Percentiles rank a stretch among this genome's conserved stretches.
These are phyloP conservation scores for Dryas octopetala DNA, from an alignment of 306 rosid genomes.

Conservation along the genomic window DNA sequence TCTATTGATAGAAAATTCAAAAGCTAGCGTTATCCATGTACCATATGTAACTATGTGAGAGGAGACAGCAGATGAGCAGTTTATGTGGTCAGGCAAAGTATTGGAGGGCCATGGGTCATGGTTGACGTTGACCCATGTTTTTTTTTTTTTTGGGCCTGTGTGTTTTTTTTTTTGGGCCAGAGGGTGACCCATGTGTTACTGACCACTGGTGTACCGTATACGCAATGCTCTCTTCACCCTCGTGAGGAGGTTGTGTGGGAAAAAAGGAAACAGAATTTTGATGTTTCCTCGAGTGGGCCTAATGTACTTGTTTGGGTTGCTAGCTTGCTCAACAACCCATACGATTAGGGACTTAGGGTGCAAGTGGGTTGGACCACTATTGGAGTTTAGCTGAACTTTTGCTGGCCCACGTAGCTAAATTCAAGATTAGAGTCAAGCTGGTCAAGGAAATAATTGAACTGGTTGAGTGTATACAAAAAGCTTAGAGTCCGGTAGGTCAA, in stretches of 20 bases:
- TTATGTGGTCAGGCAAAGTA: not conserved
- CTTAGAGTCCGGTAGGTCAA: no score
- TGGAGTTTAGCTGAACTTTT: no score
- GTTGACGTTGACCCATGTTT: no score
- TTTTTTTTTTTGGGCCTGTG: not conserved
- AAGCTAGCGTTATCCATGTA: not conserved
- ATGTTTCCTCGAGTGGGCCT: not conserved
- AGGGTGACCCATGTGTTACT: not conserved
- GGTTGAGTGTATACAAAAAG: no score
- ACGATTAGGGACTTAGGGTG: not conserved
- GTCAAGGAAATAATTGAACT: no score
- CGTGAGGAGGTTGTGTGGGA: not conserved
- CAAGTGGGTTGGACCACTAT: not conserved
- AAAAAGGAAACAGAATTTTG: no score
- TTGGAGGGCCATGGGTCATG: no score
- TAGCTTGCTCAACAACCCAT: no score
- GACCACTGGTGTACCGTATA: not conserved
- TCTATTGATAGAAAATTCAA: not conserved
- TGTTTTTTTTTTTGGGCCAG: not conserved
- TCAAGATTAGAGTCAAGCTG: no score
- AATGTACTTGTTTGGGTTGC: not conserved
- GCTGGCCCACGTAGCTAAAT: no score
- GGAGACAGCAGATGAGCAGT: not conserved
- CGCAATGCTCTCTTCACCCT: not conserved
- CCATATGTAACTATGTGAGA: not conserved